These are phyloP conservation scores for Rubia tinctorum DNA, from an alignment of 305 asterid species.

Conservation along the genomic window DNA sequence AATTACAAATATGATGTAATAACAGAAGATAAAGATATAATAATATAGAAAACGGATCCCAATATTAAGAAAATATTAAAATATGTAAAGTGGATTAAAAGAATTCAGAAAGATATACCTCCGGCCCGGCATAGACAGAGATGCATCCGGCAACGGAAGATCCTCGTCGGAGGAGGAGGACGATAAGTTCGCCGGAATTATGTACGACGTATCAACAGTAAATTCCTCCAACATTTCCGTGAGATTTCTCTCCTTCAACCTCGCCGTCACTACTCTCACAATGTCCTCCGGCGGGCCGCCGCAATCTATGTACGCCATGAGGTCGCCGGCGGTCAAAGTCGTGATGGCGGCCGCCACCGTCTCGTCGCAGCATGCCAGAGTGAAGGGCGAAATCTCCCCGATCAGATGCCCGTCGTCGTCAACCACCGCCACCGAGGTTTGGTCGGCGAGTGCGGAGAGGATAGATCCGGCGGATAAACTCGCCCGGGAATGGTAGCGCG, in stretches of 20 bases:
- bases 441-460: slow-evolving; percentile 36
- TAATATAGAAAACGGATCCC: no score
- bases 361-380: slow-evolving; percentile 63
- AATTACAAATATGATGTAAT: no score
- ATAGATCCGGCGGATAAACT: slow-evolving; percentile 41
- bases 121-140: slow-evolving; percentile 28
- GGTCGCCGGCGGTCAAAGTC: slow-evolving; percentile 78
- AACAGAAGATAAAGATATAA: no score
- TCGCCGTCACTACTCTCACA: slow-evolving; percentile 43
- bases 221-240: slow-evolving; percentile 55
- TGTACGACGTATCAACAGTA: slow-evolving; percentile 8
- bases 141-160: slow-evolving; percentile 37
- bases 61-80: no score
- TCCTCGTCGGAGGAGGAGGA: slow-evolving; percentile 58
- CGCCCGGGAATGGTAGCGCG: slow-evolving; percentile 61
- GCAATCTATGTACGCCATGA: slow-evolving; percentile 74
- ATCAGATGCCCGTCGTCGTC: slow-evolving; percentile 46
- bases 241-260: slow-evolving; percentile 60
- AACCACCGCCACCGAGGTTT: slow-evolving; percentile 73
- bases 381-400: slow-evolving; percentile 79
- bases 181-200: slow-evolving; percentile 18
- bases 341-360: slow-evolving; percentile 63
- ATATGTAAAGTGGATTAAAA: no score
- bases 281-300: slow-evolving; percentile 89
- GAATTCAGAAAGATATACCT: not conserved